Conservation (phyloP, 306 rosid genomes). For the Macrotyloma uniflorum region DNA sequence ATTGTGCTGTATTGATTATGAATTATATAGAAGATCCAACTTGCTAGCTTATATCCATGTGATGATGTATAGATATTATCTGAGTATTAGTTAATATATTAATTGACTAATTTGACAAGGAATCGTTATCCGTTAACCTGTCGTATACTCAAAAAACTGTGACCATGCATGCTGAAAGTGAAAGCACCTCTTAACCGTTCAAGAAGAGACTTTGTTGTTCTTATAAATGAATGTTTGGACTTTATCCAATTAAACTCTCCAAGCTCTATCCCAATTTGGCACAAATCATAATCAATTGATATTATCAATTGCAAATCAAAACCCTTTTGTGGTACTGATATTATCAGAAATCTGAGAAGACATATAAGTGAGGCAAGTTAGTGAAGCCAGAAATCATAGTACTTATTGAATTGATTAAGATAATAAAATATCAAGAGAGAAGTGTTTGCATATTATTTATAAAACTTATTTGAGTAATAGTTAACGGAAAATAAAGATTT, state of each 20-base stretch:
- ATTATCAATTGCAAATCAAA: slow-evolving; percentile 14
- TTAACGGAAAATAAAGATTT: too few relatives aligned
- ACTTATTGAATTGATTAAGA: too few relatives aligned
- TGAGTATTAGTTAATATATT: neutral
- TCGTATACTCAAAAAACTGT: slow-evolving; percentile 26
- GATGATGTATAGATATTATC: neutral
- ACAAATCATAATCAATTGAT: too few relatives aligned
- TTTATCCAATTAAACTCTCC: slow-evolving; percentile 19
- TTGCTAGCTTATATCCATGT: neutral
- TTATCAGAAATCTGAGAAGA: neutral
- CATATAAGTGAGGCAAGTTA: too few relatives aligned
- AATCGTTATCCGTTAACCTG: slow-evolving; percentile 6
- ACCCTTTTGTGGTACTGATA: slow-evolving; percentile 1
- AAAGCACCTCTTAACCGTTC: slow-evolving; percentile 41
- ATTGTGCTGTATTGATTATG: neutral
- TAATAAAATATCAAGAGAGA: too few relatives aligned
- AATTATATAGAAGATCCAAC: neutral
- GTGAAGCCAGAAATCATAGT: too few relatives aligned
- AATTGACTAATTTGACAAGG: neutral
- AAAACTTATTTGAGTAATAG: too few relatives aligned
- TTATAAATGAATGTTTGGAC: slow-evolving; percentile 28
- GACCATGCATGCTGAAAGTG: slow-evolving; percentile 20
- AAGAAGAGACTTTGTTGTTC: neutral
- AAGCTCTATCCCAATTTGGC: neutral
- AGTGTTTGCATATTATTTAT: too few relatives aligned